Base-by-base conservation (phyloP, 2,329 filamentous ascomycete species). In the Xylariaceae sp. region DNA sequence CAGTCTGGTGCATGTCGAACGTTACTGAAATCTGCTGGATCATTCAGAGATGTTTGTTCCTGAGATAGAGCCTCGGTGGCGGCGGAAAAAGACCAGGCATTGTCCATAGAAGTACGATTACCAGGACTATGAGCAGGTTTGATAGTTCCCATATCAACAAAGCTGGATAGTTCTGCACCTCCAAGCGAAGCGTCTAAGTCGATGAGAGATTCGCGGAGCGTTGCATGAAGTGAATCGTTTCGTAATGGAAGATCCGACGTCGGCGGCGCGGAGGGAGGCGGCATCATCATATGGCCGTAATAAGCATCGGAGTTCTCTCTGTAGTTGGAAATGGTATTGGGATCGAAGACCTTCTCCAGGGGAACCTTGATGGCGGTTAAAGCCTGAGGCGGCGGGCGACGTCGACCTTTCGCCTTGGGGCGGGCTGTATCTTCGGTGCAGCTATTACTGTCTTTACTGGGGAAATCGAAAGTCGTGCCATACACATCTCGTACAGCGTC, bases 311-410 rank as follows among this genome's bases (percentile, higher is more conserved):
- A 83, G 58, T 86, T 85, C 56, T 86, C 83, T 29, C 83, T 77
- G 58, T 86, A 86, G 57, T 77, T 83, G 1, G 81, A 81, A 35
- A 83, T 78, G 0, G 83, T 85, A 64, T 85, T 83, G 4, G 82
- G 82, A 55, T 86, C 83, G 63, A 86, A 86, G 0, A 86, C 73
- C 58, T 84, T 85, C 60, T 86, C 83, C 3, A 86, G 68, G 0
- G 83, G 83, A 7, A 75, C 81, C 59, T 78, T 80, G 57, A 83
- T 71, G 0, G 79, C 78, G 1, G 80, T 78, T 4, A 85, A 71
- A 30, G 78, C 76, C 47, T 83, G 79, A 3, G 83, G 82, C 0
- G 81, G 81, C 19, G 80, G 78, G 51, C 79, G 73, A 19, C 83
- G 76, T 9, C 79, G 71, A 9, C 73, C 69, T 62, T 81, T 81